phyloP scores from a whole-genome alignment of 179 eudicot genomes.

The Heliamphora pulchella region DNA sequence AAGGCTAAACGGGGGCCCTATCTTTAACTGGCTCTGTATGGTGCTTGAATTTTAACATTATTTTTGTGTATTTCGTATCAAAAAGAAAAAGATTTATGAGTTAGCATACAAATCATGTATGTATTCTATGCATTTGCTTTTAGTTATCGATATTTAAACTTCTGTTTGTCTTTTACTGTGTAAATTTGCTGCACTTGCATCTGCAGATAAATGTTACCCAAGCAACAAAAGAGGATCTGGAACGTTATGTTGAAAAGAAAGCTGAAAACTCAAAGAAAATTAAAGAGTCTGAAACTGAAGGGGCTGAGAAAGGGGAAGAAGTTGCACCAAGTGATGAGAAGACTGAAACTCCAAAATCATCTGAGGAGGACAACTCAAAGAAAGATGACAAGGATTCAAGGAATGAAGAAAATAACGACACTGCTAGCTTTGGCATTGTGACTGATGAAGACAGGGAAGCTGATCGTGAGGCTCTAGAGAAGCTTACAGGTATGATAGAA shows the following conservation, averaged over 20 bases:
- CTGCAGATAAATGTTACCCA: conserved; percentile 66
- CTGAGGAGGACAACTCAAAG: conserved; percentile 43
- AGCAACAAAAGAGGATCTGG: conserved; percentile 67
- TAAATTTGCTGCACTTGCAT: conserved; percentile 7
- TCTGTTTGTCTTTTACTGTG: not conserved
- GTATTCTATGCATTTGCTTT: too few relatives aligned
- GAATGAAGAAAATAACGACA: conserved; percentile 48
- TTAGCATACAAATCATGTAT: too few relatives aligned
- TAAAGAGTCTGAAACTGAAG: conserved; percentile 44
- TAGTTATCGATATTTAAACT: conserved; percentile 1
- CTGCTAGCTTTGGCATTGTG: conserved; percentile 63
- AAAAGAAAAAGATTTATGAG: not conserved
- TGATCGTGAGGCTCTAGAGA: conserved; percentile 65
- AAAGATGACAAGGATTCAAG: conserved; percentile 45
- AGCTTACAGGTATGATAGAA: conserved; percentile 61
- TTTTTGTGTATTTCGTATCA: not conserved
- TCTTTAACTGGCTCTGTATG: too few relatives aligned
- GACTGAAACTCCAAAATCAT: conserved; percentile 40
- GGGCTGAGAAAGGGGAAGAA: conserved; percentile 48
- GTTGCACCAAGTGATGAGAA: conserved; percentile 35
- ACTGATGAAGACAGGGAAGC: conserved; percentile 76
- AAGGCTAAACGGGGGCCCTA: too few relatives aligned
- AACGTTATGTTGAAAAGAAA: conserved; percentile 74
- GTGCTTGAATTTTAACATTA: not conserved
- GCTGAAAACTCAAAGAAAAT: conserved; percentile 38